Evolutionary conservation across 768 basidiomycete species (phyloP).

Genomic region (Mycena maculata): DNA sequence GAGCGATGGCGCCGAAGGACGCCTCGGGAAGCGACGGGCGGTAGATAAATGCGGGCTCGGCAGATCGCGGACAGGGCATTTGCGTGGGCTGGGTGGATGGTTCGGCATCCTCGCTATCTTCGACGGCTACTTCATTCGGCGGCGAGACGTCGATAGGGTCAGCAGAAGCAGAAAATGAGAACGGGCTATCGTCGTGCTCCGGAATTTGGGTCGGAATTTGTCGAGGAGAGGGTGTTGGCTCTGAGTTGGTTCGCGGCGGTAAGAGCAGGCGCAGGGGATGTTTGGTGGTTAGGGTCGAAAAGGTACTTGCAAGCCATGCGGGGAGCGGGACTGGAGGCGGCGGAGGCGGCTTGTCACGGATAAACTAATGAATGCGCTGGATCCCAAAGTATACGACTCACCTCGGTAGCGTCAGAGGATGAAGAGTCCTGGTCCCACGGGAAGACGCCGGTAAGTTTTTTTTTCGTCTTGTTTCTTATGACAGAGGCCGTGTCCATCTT

Average conservation of each 20-base stretch:
- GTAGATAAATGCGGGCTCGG: neutral
- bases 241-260: slow-evolving; percentile 33
- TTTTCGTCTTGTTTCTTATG: slow-evolving; percentile 45
- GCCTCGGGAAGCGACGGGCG: slow-evolving; percentile 9
- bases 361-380: neutral
- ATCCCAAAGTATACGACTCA: no score
- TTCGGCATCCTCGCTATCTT: slow-evolving; percentile 7
- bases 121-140: neutral
- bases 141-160: slow-evolving; percentile 15
- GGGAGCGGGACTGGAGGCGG: slow-evolving; percentile 46
- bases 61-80: neutral
- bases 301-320: slow-evolving; percentile 55
- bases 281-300: slow-evolving; percentile 46
- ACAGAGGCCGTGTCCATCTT: slow-evolving; percentile 49
- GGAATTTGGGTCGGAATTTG: neutral
- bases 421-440: slow-evolving; percentile 28
- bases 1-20: slow-evolving; percentile 6
- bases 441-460: neutral
- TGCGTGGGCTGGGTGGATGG: slow-evolving; percentile 12
- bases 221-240: slow-evolving; percentile 14
- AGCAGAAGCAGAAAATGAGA: slow-evolving; percentile 24
- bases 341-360: neutral
- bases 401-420: slow-evolving; percentile 27
- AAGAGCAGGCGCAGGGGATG: slow-evolving; percentile 50
- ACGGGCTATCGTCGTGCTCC: slow-evolving; percentile 7